Evolutionary conservation across 257 asterid genomes (phyloP), one percentile per base, ranked within the genome.

Genomic region (Solanum chilense): DNA sequence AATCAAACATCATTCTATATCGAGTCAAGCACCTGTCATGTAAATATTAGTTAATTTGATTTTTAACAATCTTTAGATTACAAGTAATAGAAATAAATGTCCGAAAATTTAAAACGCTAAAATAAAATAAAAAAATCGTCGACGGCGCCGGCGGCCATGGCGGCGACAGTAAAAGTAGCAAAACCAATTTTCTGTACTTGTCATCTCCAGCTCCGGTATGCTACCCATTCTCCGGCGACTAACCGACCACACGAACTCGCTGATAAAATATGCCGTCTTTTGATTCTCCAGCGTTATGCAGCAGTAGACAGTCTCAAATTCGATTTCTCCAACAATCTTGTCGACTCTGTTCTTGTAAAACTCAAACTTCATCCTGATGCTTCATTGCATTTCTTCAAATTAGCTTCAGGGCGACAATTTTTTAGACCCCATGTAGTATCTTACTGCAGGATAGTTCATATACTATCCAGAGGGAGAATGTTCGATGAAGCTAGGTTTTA

Each of bases 381-480:
- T 18, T 94, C 98, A n/a, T 89, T 94, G 47, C 91, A 93, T 86
- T 95, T 97, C 93, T 94, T 97, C 92, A 89, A 87, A 25, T 88
- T 95, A 86, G 98, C 98, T 86, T 92, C 93, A 47, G 88, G 87
- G 66, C 93, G 90, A 87, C 90, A 88, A 41, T 90, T 88, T 68
- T 97, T 89, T 88, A 89, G 92, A 25, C 99, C 99, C 84, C 88
- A 93, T 84, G 86, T 93, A 88, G 90, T 89, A 82, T 91, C 98
- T 80, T 90, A 93, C 88, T 89, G 94, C 88, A 91, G 86, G 85
- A 88, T 96, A 75, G 47, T 93, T 86, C 98, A 95, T 89, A 95
- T 97, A 66, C 82, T 96, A 25, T 93, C 98, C 45, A 92, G 90
- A 86, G 97, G 89, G 64, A 91, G 93, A 74, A 89, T 93, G 94